These are phyloP conservation scores for Magnolia sinica DNA, from an alignment of 164 flowering plant species.

Conservation along the genomic window DNA sequence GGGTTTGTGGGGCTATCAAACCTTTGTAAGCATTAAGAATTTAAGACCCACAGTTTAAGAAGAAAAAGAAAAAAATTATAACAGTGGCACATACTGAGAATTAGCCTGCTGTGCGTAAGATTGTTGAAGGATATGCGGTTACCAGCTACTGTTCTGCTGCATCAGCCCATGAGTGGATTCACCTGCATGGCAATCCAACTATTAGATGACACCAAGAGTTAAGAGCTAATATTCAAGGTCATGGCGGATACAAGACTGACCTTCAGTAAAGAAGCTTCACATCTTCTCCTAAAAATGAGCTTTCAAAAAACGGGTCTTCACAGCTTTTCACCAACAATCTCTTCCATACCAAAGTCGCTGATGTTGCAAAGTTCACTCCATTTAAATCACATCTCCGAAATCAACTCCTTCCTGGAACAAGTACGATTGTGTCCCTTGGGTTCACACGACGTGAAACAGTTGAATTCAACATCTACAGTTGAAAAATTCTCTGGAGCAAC, in stretches of 20 bases:
- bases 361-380: slow-evolving; percentile 57
- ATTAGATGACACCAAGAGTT: neutral
- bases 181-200: neutral
- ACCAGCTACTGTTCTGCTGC: neutral
- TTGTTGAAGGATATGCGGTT: neutral
- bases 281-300: slow-evolving; percentile 43
- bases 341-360: slow-evolving; percentile 43
- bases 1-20: too few relatives aligned
- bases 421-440: slow-evolving; percentile 5
- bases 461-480: too few relatives aligned
- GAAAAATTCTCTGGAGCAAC: too few relatives aligned
- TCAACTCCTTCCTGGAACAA: slow-evolving; percentile 69
- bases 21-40: too few relatives aligned
- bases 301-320: slow-evolving; percentile 64
- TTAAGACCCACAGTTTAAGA: too few relatives aligned
- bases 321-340: slow-evolving; percentile 38
- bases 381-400: slow-evolving; percentile 88
- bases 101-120: neutral
- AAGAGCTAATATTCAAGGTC: neutral
- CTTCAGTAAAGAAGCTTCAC: slow-evolving; percentile 56
- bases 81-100: neutral
- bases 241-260: slow-evolving; percentile 26
- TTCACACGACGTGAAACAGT: too few relatives aligned
- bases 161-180: neutral
- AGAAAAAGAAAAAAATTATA: neutral